Conservation (phyloP, 805 yeast species). For the Starmerella vaccinii region DNA sequence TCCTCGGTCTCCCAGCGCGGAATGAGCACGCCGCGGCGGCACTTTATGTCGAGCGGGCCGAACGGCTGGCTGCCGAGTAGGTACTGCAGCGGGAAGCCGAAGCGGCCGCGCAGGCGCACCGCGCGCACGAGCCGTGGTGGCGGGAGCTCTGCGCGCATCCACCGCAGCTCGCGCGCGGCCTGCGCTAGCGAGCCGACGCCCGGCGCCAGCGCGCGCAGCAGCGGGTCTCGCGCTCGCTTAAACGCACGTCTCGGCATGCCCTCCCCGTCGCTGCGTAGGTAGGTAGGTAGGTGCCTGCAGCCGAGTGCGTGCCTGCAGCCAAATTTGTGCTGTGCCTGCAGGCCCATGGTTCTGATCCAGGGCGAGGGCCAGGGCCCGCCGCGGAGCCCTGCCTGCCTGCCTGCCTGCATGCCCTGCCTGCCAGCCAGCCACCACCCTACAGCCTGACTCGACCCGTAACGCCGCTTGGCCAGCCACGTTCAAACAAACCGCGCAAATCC, state of each 20-base stretch:
- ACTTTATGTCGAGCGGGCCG: slow-evolving; percentile 51
- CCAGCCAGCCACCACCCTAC: too few relatives aligned
- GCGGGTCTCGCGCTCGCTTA: slow-evolving; percentile 5
- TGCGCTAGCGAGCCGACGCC: slow-evolving; percentile 14
- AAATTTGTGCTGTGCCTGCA: too few relatives aligned
- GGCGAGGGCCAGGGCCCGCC: too few relatives aligned
- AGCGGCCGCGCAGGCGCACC: slow-evolving; percentile 39
- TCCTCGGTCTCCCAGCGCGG: slow-evolving; percentile 96
- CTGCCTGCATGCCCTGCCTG: too few relatives aligned
- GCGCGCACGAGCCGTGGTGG: slow-evolving; percentile 41
- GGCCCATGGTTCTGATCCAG: too few relatives aligned
- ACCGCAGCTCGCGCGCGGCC: slow-evolving; percentile 32
- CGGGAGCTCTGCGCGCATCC: slow-evolving; percentile 56
- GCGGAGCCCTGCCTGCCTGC: too few relatives aligned
- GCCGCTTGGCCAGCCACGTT: too few relatives aligned
- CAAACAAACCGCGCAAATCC: too few relatives aligned
- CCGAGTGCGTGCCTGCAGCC: background rate
- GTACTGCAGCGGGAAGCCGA: slow-evolving; percentile 70
- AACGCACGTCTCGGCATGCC: slow-evolving; percentile 9
- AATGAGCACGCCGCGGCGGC: slow-evolving; percentile 60
- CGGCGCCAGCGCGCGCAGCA: slow-evolving; percentile 1
- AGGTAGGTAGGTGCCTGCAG: too few relatives aligned
- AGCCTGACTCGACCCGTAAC: too few relatives aligned
- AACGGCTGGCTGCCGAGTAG: slow-evolving; percentile 81
- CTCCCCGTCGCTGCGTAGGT: background rate